Conservation (phyloP, 2,329 filamentous ascomycete genomes). For the Tolypocladium tundrense region DNA sequence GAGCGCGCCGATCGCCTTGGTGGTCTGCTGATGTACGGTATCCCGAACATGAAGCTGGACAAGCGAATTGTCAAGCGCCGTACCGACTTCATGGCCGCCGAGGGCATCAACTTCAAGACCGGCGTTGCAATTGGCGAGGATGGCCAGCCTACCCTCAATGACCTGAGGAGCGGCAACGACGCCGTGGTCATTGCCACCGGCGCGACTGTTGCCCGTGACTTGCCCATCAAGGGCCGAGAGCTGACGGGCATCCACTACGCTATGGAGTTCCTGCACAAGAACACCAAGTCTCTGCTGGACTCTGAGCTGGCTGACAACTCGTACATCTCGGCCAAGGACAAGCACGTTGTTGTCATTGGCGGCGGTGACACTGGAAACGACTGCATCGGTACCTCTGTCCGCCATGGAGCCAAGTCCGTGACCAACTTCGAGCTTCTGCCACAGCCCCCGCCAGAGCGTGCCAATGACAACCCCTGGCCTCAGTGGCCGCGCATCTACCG, state of each 20-base stretch:
- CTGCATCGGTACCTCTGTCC: constrained; percentile 92
- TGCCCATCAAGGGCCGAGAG: constrained; percentile 82
- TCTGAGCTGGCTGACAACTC: constrained; percentile 72
- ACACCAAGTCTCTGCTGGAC: constrained; percentile 95
- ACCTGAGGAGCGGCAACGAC: constrained; percentile 64
- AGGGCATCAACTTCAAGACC: constrained; percentile 76
- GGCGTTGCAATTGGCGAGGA: constrained; percentile 70
- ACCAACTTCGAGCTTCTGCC: constrained; percentile 95
- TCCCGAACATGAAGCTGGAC: constrained; percentile 99
- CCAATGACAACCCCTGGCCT: constrained; percentile 92
- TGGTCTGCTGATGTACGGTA: constrained; percentile 95
- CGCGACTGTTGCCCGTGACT: constrained; percentile 84
- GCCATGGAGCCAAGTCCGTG: constrained; percentile 90
- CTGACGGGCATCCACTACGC: constrained; percentile 88
- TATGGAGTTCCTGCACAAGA: constrained; percentile 95
- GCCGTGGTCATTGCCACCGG: constrained; percentile 88
- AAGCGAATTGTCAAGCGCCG: constrained; percentile 94
- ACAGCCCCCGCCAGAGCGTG: constrained; percentile 83
- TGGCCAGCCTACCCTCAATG: constrained; percentile 49
- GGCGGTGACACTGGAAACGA: constrained; percentile 97
- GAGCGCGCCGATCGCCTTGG: constrained; percentile 86
- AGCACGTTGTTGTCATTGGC: constrained; percentile 92
- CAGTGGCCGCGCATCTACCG: constrained; percentile 98
- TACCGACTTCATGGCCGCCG: constrained; percentile 86
- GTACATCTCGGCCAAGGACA: constrained; percentile 92